Evolutionary conservation across 2,329 filamentous ascomycete species (phyloP), one percentile per base, ranked within the genome.

Genomic region (Xylaria sp.): DNA sequence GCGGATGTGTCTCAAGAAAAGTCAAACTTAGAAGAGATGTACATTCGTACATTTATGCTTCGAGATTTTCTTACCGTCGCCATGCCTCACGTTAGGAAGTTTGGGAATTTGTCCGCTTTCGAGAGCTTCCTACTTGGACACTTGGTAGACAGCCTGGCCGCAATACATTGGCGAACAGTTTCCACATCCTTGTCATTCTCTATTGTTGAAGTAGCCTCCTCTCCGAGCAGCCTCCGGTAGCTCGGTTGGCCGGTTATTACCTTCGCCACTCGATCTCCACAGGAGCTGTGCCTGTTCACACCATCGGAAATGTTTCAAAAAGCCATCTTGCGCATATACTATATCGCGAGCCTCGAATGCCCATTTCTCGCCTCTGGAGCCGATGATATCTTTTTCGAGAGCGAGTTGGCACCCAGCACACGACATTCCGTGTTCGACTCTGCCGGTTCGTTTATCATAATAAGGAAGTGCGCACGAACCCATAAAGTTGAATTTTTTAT

Each of bases 241-340:
- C 63, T 72, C 63, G 50, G 63, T 12, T 46, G 65, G 65, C 59
- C 41, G 44, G 32, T 59, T 37, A 32, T 56, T 65, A 28, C 71
- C 70, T 68, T 67, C 59, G 32, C 28, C 46, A 51, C 67, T 70
- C 44, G 57, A 72, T 44, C 32, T 63, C 79, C 78, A 80, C 52
- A 80, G 67, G 37, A 74, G 52, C 69, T 80, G 78, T 68, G 78
- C 78, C 70, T 78, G 74, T 73, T 77, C 72, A 74, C 78, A 81
- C 76, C 75, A 78, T 70, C 71, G 71, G 73, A 81, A 81, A 71
- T 81, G 77, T 58, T 76, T 67, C 63, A 81, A 63, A 72, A 80
- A 80, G 25, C 68, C 74, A 64, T 74, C 71, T 71, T 68, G 74
- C 51, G 77, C 63, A 75, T 78, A 81, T 32, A 70, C 63, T 62